Percentiles rank a stretch among this genome's conserved stretches.
Evolutionary conservation across 768 basidiomycete species (phyloP).

Genomic region (Leccinellum rugosiceps): DNA sequence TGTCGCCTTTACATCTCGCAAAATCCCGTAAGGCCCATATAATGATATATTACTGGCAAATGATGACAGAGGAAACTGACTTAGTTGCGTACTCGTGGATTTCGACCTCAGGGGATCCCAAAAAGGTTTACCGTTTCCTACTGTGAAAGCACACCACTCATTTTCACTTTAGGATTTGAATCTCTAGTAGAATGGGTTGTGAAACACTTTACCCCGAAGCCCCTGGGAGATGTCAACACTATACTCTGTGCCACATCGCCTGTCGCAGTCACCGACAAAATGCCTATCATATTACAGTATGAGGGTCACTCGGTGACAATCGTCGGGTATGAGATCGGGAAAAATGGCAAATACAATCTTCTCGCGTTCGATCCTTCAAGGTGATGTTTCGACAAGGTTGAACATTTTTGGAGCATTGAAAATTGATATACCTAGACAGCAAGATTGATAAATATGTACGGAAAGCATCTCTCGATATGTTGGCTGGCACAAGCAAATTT

Average conservation of each 20-base stretch:
- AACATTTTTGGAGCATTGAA: neutral
- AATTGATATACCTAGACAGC: slow-evolving; percentile 10
- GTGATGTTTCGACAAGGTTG: slow-evolving; percentile 35
- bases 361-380: slow-evolving; percentile 76
- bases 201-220: slow-evolving; percentile 57
- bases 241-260: slow-evolving; percentile 49
- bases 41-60: neutral
- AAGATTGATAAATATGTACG: slow-evolving; percentile 12
- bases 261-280: slow-evolving; percentile 55
- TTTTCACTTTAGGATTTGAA: slow-evolving; percentile 36
- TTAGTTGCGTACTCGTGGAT: slow-evolving; percentile 62
- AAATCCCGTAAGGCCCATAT: slow-evolving; percentile 67
- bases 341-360: slow-evolving; percentile 56
- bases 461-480: slow-evolving; percentile 17
- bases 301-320: slow-evolving; percentile 84
- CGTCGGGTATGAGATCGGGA: slow-evolving; percentile 74
- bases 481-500: slow-evolving; percentile 1
- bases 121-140: slow-evolving; percentile 37
- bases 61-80: neutral
- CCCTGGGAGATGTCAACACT: slow-evolving; percentile 45
- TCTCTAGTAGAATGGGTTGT: slow-evolving; percentile 70
- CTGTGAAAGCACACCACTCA: neutral
- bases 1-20: slow-evolving; percentile 72
- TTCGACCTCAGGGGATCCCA: slow-evolving; percentile 47
- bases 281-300: slow-evolving; percentile 84